phyloP scores from a whole-genome alignment of 441 rosid species.

The Biscutella laevigata region DNA sequence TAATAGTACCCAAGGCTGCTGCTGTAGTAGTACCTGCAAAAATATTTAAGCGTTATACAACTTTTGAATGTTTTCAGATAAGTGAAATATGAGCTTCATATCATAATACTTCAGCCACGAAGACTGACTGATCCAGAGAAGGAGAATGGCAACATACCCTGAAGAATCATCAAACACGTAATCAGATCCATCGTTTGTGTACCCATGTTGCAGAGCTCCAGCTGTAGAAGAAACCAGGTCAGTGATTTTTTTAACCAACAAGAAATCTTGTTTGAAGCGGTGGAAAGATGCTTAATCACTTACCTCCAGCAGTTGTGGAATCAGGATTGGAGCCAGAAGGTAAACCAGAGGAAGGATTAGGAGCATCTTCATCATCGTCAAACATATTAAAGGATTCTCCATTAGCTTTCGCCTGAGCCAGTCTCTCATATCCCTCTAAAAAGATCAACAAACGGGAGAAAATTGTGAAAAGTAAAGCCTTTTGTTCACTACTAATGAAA shows the following conservation, averaged over 20 bases:
- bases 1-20: slow-evolving; percentile 82
- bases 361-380: slow-evolving; percentile 50
- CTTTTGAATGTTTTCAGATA: background rate
- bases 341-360: slow-evolving; percentile 31
- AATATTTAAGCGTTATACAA: too few species aligned
- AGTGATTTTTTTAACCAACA: background rate
- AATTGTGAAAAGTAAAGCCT: background rate
- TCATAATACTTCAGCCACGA: background rate
- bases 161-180: slow-evolving; percentile 81
- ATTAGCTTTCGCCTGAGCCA: slow-evolving; percentile 48
- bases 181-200: slow-evolving; percentile 36
- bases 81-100: background rate
- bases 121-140: background rate
- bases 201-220: slow-evolving; percentile 29
- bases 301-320: slow-evolving; percentile 34
- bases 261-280: background rate
- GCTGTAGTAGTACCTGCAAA: slow-evolving; percentile 82
- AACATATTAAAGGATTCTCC: slow-evolving; percentile 66
- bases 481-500: background rate
- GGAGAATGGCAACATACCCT: slow-evolving; percentile 43
- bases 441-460: slow-evolving; percentile 10
- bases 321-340: slow-evolving; percentile 29
- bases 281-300: slow-evolving; percentile 12
- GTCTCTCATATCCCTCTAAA: slow-evolving; percentile 75
- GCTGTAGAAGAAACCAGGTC: slow-evolving; percentile 31